phyloP scores from a whole-genome alignment of 768 basidiomycete species.

The Xerocomus brunneocitrinus region DNA sequence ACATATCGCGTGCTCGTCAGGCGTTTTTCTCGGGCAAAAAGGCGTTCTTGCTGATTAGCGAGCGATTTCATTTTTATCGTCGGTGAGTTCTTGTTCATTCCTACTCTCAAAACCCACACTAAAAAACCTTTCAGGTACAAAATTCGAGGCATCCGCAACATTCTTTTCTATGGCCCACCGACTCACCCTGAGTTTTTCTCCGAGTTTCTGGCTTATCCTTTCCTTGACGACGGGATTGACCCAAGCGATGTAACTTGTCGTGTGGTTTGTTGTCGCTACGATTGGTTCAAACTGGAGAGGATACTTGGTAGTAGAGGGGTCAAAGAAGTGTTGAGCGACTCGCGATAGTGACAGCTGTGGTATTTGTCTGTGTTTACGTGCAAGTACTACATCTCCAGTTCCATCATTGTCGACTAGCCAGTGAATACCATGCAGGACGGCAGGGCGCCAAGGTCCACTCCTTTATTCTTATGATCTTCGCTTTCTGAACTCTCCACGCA shows the following conservation, averaged over 20 bases:
- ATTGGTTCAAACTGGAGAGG: conserved; percentile 82
- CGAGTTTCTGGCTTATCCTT: conserved; percentile 85
- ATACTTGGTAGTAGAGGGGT: conserved; percentile 39
- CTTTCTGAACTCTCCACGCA: conserved; percentile 26
- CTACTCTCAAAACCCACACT: neutral
- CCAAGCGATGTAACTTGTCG: conserved; percentile 77
- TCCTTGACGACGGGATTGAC: conserved; percentile 87
- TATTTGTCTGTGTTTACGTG: conserved; percentile 19
- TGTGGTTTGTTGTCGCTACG: conserved; percentile 83
- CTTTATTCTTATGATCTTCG: conserved; percentile 2
- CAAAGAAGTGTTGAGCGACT: conserved; percentile 12
- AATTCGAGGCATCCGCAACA: conserved; percentile 85
- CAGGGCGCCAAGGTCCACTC: conserved; percentile 63
- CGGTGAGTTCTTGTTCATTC: conserved; percentile 40
- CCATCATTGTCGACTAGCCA: too few relatives aligned
- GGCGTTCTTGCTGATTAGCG: conserved; percentile 84
- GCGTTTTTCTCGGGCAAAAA: conserved; percentile 88
- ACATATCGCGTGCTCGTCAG: conserved; percentile 90
- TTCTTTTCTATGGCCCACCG: conserved; percentile 91
- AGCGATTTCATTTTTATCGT: conserved; percentile 98
- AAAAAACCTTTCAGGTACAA: conserved; percentile 61
- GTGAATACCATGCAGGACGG: conserved; percentile 65
- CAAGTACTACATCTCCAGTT: neutral
- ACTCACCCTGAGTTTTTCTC: conserved; percentile 90
- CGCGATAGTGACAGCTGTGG: neutral